Base-by-base conservation (phyloP, 352 stramenopile species). In the Phytophthora fragariaefolia region DNA sequence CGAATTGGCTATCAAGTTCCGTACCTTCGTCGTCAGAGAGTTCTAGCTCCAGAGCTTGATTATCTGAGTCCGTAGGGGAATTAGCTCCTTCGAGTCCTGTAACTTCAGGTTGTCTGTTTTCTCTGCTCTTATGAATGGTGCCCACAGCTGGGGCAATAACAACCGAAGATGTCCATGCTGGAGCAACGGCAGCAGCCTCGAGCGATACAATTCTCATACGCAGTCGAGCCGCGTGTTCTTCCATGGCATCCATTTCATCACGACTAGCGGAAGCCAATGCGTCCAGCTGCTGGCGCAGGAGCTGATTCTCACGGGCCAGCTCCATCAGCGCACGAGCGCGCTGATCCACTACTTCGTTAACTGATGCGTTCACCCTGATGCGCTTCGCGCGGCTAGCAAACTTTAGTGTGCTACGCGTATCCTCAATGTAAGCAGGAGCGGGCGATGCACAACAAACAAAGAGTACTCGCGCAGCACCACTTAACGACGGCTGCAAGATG, bases 351-450 rank as follows among this genome's bases (percentile, higher is more conserved):
- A 85, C 73, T 51, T 85, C 74, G 24, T 85, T 85, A 15, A 83
- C 71, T 3, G 54, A 55, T 3, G 76, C 72, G 13, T 79, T 74
- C 22, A 79, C 59, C 68, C 94, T 95, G 47, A 97, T 89, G 12
- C 83, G 80, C 68, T 93, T 91, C 67, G 95, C 94, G 20, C 90
- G 84, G 23, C 87, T 91, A 38, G 94, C 94, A 71, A 98, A 98
- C 57, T 96, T 94, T 32, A 98, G 80, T 15, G 93, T 98, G 49
- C 87, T 93, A 5, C 97, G 76, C 3, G 89, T 98, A 53, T 97
- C 86, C 55, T 96, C 86, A n/a, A 89, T 82, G 36, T 94, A 89
- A 3, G 77, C 73, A 40, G 77, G 69, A 15, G 91, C 80, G 13
- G 87, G 87, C 61, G 87, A 96, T 20, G 92, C 73, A 65, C 89